These are phyloP conservation scores for Erodium trifolium DNA, from an alignment of 441 rosid species.

Conservation along the genomic window DNA sequence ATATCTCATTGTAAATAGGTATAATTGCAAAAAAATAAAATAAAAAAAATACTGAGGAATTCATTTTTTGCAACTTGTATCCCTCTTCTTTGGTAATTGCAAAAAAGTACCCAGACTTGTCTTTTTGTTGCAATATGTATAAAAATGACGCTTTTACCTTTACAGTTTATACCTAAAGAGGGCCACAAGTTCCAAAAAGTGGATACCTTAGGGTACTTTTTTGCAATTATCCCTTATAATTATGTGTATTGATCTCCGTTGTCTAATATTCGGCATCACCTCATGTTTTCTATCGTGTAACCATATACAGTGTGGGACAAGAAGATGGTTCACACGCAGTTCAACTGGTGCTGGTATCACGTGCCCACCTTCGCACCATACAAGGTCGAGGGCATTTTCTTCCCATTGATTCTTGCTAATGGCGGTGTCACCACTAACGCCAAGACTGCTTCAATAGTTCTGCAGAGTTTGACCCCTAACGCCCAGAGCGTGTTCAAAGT, in stretches of 20 bases:
- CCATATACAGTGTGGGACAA: conserved; percentile 78
- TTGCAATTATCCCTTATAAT: too few relatives aligned
- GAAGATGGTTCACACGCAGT: conserved; percentile 89
- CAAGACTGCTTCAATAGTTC: conserved; percentile 74
- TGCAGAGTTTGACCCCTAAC: conserved; percentile 86
- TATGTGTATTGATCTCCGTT: background rate
- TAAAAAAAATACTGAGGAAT: too few relatives aligned
- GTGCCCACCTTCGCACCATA: conserved; percentile 84
- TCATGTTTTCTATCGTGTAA: background rate
- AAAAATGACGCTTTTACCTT: too few relatives aligned
- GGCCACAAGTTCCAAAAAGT: too few relatives aligned
- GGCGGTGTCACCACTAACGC: conserved; percentile 56
- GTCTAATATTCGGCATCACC: background rate
- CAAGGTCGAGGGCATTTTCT: conserved; percentile 68
- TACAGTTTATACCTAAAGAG: too few relatives aligned
- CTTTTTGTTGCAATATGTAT: too few relatives aligned
- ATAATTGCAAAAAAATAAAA: too few relatives aligned
- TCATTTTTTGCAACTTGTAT: too few relatives aligned
- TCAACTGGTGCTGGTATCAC: conserved; percentile 87
- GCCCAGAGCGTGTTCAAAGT: conserved; percentile 87
- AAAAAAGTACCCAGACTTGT: too few relatives aligned
- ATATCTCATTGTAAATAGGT: too few relatives aligned
- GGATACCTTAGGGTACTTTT: too few relatives aligned
- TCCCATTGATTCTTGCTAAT: conserved; percentile 73
- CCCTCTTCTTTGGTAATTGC: too few relatives aligned